These are phyloP conservation scores for Sporopachydermia lactativora DNA, from an alignment of 805 yeast species.

Conservation along the genomic window DNA sequence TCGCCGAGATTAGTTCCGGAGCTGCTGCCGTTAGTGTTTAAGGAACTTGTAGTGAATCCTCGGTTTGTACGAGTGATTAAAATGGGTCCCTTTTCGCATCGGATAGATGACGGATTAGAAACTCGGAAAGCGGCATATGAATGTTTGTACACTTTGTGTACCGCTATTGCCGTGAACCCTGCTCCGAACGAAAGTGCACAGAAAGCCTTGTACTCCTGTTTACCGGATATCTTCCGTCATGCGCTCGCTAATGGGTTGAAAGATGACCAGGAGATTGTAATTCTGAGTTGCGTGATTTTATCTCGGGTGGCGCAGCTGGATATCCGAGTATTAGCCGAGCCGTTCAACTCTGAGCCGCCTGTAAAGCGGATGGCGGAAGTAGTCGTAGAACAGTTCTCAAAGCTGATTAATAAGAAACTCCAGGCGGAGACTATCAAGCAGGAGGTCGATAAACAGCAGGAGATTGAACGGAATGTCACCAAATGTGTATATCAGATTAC, in stretches of 20 bases:
- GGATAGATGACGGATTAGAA: slow-evolving; percentile 64
- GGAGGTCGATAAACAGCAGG: slow-evolving; percentile 44
- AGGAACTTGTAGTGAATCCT: slow-evolving; percentile 39
- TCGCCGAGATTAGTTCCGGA: slow-evolving; percentile 21
- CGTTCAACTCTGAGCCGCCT: slow-evolving; percentile 2
- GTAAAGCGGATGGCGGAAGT: slow-evolving; percentile 9
- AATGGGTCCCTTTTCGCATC: slow-evolving; percentile 82
- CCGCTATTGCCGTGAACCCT: slow-evolving; percentile 15
- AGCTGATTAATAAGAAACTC: slow-evolving; percentile 32
- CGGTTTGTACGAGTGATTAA: slow-evolving; percentile 51
- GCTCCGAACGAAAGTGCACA: slow-evolving; percentile 9
- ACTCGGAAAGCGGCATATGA: slow-evolving; percentile 63
- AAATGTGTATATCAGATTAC: slow-evolving; percentile 19
- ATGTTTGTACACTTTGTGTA: slow-evolving; percentile 39
- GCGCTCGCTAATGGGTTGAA: slow-evolving; percentile 35
- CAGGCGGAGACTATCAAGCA: slow-evolving; percentile 54
- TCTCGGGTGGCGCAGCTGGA: slow-evolving; percentile 23
- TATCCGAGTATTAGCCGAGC: slow-evolving; percentile 12
- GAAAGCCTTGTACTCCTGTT: slow-evolving; percentile 13
- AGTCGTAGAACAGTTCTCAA: slow-evolving; percentile 24
- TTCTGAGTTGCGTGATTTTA: slow-evolving; percentile 34
- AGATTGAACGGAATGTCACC: slow-evolving; percentile 21
- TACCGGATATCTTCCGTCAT: slow-evolving; percentile 22
- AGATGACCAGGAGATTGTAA: slow-evolving; percentile 49
- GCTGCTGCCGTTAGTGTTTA: slow-evolving; percentile 36